Conservation (phyloP, 2,329 filamentous ascomycete species). For the Huntiella bhutanensis region DNA sequence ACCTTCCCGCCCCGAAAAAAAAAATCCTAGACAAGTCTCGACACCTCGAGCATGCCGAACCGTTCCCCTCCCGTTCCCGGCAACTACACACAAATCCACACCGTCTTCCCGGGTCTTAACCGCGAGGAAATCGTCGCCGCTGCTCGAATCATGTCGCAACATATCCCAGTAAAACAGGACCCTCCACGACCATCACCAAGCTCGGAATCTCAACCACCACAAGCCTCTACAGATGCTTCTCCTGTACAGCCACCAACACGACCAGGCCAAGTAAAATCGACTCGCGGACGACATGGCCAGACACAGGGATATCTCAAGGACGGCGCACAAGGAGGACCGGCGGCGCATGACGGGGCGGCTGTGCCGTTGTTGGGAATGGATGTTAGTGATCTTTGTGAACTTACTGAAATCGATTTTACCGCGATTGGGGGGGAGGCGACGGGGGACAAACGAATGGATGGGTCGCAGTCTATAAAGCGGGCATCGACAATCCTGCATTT, state of each 20-base stretch:
- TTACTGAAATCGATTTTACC: constrained; percentile 4
- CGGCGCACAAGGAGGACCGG: too few species aligned
- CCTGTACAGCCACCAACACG: too few species aligned
- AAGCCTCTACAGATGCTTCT: too few species aligned
- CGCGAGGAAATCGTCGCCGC: constrained; percentile 12
- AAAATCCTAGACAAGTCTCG: too few species aligned
- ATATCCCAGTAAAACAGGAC: not conserved
- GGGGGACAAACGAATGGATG: not conserved
- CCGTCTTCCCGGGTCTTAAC: constrained; percentile 9
- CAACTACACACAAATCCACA: constrained; percentile 1
- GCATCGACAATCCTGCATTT: constrained; percentile 19
- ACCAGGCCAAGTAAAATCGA: too few species aligned
- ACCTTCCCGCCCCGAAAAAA: too few species aligned
- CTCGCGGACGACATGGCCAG: too few species aligned
- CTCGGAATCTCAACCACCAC: not conserved
- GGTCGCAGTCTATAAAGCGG: not conserved
- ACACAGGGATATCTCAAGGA: too few species aligned
- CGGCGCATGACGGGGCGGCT: not conserved
- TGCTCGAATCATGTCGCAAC: constrained; percentile 1
- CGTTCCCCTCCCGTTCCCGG: too few species aligned
- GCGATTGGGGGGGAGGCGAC: not conserved
- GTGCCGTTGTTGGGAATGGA: not conserved
- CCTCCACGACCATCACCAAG: not conserved
- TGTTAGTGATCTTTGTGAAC: not conserved
- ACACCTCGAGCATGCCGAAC: too few species aligned